phyloP scores from a whole-genome alignment of 2,329 filamentous ascomycete species.

The Pseudogymnoascus pannorum region DNA sequence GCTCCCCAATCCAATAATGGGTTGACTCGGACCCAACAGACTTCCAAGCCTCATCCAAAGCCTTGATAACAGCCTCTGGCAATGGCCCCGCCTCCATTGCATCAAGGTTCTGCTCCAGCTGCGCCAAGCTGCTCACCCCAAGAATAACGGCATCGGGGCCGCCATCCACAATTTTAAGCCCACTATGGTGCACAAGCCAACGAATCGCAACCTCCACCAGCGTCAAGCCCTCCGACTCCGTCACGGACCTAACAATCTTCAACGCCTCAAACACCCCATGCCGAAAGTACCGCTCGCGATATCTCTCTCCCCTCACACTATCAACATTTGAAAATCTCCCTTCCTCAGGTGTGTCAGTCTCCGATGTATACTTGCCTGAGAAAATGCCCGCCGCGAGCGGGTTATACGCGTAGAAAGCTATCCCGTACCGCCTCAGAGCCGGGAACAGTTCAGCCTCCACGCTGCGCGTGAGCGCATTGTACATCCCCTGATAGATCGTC shows the following conservation, averaged over 20 bases:
- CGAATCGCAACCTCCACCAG: conserved; percentile 54
- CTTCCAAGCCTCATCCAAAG: conserved; percentile 57
- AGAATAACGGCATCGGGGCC: conserved; percentile 37
- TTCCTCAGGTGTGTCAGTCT: conserved; percentile 46
- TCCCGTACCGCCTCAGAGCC: conserved; percentile 65
- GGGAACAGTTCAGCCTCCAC: conserved; percentile 70
- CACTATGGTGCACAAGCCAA: conserved; percentile 53
- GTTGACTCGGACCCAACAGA: conserved; percentile 41
- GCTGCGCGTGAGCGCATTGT: conserved; percentile 69
- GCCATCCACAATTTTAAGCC: conserved; percentile 43
- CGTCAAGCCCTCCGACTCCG: conserved; percentile 50
- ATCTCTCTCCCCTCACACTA: conserved; percentile 37
- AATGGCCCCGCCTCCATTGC: conserved; percentile 47
- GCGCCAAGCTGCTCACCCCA: conserved; percentile 33
- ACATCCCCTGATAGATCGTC: conserved; percentile 83
- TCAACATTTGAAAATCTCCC: conserved; percentile 60
- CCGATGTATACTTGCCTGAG: conserved; percentile 52
- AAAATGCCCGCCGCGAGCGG: conserved; percentile 75
- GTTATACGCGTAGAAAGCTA: conserved; percentile 77
- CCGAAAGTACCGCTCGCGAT: conserved; percentile 55
- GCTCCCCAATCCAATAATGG: conserved; percentile 17
- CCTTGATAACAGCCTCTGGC: conserved; percentile 56
- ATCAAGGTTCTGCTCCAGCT: conserved; percentile 35
- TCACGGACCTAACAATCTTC: conserved; percentile 50
- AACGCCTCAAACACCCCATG: conserved; percentile 56